Base-by-base conservation (phyloP, 371 early-diverging fungal genomes). In the Thermomucor indicae-seudaticae region DNA sequence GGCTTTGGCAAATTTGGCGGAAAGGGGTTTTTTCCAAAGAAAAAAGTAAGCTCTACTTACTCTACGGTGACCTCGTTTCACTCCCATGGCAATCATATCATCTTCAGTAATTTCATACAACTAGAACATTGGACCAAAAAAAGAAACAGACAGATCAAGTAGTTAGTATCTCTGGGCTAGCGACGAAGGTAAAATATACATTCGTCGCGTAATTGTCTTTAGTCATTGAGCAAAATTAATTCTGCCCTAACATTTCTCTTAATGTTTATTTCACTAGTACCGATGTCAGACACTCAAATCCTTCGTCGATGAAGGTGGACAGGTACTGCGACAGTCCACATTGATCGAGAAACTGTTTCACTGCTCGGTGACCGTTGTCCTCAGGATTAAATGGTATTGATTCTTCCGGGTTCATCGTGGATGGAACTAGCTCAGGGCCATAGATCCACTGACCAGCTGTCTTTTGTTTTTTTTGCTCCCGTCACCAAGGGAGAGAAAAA, bases 31-130 rank as follows among this genome's bases (percentile, higher is more conserved):
- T 37, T 37, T 37, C 11, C 37, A 48, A 49, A 51, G 49, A 45
- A 47, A 17, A 37, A 40, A 24, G 31, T 14, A 43, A 53, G 42
- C 7, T 16, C 16, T 44, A 57, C 49, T 59, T 67, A 75, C 67
- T 51, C 78, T 63, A 39, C 78, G 57, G 49, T 78, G 78, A 12
- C 78, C 78, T 37, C 78, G 52, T 32, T 78, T 78, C 16, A 74
- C 70, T 14, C 63, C 57, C 56, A 78, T 57, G 3, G 68, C 74
- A 34, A 64, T 54, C 27, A 78, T 50, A 48, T 78, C 78, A 0
- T 59, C 58, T 56, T 78, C 78, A 6, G 78, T 73, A 12, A 74
- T 63, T 31, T 78, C 78, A 12, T 53, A 49, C 8, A 77, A 30
- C 77, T 77, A 43, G 16, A 40, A 17, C 8, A 16, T 6, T 12